phyloP scores from a whole-genome alignment of 2,329 filamentous ascomycete species.

The Ophiostoma australiae region DNA sequence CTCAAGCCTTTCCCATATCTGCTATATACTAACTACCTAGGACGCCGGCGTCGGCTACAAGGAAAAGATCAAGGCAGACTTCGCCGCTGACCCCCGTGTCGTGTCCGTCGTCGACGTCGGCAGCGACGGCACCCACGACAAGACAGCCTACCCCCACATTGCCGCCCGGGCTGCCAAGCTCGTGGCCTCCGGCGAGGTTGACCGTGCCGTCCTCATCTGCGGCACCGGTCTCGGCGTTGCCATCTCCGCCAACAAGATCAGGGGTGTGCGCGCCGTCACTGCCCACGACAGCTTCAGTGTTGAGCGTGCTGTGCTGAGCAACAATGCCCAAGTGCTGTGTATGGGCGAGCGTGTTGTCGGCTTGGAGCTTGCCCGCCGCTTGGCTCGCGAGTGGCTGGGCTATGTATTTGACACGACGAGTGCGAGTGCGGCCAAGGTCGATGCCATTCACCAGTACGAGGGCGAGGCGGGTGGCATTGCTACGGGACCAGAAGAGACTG shows the following conservation, averaged over 20 bases:
- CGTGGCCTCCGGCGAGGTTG: constrained; percentile 26
- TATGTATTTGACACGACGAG: constrained; percentile 67
- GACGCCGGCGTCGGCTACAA: constrained; percentile 71
- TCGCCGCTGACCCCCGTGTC: constrained; percentile 63
- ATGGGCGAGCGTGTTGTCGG: constrained; percentile 81
- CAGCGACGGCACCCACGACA: constrained; percentile 60
- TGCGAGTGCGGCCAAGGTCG: constrained; percentile 54
- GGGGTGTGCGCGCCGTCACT: constrained; percentile 78
- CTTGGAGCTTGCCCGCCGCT: constrained; percentile 68
- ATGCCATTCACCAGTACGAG: constrained; percentile 35
- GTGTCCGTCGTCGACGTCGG: constrained; percentile 68
- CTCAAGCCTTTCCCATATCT: not conserved
- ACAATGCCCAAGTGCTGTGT: constrained; percentile 82
- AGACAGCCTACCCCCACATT: constrained; percentile 75
- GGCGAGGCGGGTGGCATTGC: constrained; percentile 30
- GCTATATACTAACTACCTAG: constrained; percentile 14
- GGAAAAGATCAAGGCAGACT: constrained; percentile 67
- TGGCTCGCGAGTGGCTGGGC: constrained; percentile 79
- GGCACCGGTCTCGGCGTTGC: constrained; percentile 83
- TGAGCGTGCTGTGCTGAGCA: constrained; percentile 73
- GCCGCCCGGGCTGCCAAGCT: constrained; percentile 35
- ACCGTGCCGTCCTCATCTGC: constrained; percentile 72
- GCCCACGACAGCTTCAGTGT: constrained; percentile 83
- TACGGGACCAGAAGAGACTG: constrained; percentile 24
- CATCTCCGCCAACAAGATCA: constrained; percentile 84